Conservation (phyloP, 768 basidiomycete genomes). For the Phlebiopsis flavidoalba region DNA sequence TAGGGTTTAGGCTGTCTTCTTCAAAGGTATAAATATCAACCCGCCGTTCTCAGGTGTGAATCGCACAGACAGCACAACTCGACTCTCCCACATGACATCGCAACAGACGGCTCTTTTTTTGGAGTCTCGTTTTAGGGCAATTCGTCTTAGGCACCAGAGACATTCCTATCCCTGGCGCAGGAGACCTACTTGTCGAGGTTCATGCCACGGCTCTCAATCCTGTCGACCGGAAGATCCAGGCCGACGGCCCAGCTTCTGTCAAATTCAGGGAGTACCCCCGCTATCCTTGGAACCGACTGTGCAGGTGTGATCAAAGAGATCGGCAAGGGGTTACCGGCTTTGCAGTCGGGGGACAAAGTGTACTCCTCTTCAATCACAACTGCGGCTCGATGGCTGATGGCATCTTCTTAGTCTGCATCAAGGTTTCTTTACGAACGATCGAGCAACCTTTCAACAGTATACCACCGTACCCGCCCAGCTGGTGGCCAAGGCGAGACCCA, state of each 20-base stretch:
- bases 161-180: conserved; percentile 15
- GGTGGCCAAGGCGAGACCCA: conserved; percentile 17
- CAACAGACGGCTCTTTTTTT: conserved; percentile 17
- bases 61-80: background rate
- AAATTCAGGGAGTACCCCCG: conserved; percentile 31
- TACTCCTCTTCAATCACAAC: conserved; percentile 12
- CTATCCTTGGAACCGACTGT: conserved; percentile 13
- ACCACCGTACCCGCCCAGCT: conserved; percentile 21
- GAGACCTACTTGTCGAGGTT: conserved; percentile 24
- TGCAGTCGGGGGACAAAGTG: conserved; percentile 38
- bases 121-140: background rate
- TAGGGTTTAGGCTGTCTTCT: no score
- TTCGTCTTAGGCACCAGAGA: background rate
- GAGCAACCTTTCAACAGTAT: conserved; percentile 25
- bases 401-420: conserved; percentile 16
- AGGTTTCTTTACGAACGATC: conserved; percentile 12
- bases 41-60: background rate
- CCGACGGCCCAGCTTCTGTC: background rate
- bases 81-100: background rate
- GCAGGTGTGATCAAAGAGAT: conserved; percentile 35
- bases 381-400: background rate
- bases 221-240: conserved; percentile 31
- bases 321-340: conserved; percentile 34
- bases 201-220: conserved; percentile 27
- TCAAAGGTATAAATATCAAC: background rate